These are phyloP conservation scores for Quercus parvula DNA, from an alignment of 306 rosid species.

Conservation along the genomic window DNA sequence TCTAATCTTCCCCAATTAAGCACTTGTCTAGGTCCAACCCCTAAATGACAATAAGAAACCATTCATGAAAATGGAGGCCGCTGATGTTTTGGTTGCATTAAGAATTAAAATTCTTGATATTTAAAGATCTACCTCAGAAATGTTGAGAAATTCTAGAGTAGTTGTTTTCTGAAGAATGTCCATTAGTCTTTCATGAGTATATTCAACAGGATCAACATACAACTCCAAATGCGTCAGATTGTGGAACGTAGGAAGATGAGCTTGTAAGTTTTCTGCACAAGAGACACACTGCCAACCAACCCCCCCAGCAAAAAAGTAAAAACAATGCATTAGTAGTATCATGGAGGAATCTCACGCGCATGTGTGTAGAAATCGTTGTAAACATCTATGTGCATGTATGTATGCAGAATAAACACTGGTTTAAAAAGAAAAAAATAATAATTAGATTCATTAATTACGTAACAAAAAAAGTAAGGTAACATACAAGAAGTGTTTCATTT, in stretches of 20 bases:
- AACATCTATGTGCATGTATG: neutral
- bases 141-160: conserved; percentile 13
- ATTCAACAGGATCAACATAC: neutral
- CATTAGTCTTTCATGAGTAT: neutral
- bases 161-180: conserved; percentile 24
- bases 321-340: neutral
- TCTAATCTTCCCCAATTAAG: conserved; percentile 9
- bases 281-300: neutral
- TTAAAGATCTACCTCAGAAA: conserved; percentile 4
- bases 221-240: conserved; percentile 16
- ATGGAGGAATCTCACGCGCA: neutral
- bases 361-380: neutral
- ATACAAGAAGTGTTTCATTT: too few relatives aligned
- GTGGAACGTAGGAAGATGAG: conserved; percentile 10
- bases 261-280: neutral
- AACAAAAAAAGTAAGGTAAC: too few relatives aligned
- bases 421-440: too few relatives aligned
- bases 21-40: conserved; percentile 1
- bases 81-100: too few relatives aligned
- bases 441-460: too few relatives aligned
- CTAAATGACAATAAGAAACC: neutral
- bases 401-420: neutral
- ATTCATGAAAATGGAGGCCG: neutral
- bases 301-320: neutral
- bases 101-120: too few relatives aligned